Evolutionary conservation across 176 grass and related monocot species (phyloP), one percentile per base, ranked within the genome.

Genomic region (Poa annua): DNA sequence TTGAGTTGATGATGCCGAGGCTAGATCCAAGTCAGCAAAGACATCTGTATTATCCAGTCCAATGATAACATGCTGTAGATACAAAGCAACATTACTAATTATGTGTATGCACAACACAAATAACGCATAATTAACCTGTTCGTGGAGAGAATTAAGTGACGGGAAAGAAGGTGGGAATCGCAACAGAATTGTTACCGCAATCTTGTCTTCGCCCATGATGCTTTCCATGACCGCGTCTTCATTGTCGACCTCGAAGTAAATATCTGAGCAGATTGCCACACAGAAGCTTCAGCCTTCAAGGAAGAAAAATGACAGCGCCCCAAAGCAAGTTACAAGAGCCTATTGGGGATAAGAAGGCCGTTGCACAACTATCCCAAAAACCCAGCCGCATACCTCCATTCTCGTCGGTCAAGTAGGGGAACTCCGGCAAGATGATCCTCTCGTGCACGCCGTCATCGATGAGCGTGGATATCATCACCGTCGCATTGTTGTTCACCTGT

Each of bases 221-320:
- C 63, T 85, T 51, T 93, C 91, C 81, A 91, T 51, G 84, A 95
- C 73, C 20, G 75, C 67, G 14, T 97, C 92, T 11, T 98, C 86
- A 32, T 88, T 95, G 70, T 91, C 74, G 56, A 98, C 90, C 83
- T 98, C 90, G 77, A 95, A 98, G 87, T 98, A 98, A 70, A 98
- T 98, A 93, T 98, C 92, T 98, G 88, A 83, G 55, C 51, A 87
- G 57, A 89, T 88, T 85, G 48, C 81, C 44, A 81, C 64, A 81
- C 52, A 83, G 9, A 61, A 80, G 55, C 12, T 86, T 92, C n/a
- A n/a, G n/a, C n/a, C n/a, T n/a, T n/a, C 39, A 83, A 62, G 69
- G 68, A 79, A 39, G 54, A 60, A 77, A 83, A 75, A 76, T 66
- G 66, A 68, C 35, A 75, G 33, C 55, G 84, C 49, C 25, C 15